A percentile compares a stretch with the other conserved stretches of the same genome.
Evolutionary conservation across 2,329 filamentous ascomycete species (phyloP).

Genomic region (Ceratocystis albifundus): DNA sequence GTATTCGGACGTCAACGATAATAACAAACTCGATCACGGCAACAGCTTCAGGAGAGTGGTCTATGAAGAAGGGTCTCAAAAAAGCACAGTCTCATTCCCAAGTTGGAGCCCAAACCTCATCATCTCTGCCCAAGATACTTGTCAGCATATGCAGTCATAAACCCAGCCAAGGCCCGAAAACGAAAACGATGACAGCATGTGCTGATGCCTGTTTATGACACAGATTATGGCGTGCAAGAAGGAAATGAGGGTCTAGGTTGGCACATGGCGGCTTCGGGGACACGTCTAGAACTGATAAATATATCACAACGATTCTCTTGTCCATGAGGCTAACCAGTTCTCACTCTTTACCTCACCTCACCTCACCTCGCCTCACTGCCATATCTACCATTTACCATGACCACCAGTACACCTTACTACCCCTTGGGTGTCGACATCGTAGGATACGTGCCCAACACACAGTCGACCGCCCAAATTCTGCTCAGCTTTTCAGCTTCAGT

Average conservation of each 20-base stretch:
- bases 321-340: background rate
- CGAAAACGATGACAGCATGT: background rate
- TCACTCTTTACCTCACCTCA: background rate
- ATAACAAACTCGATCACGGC: background rate
- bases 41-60: no score
- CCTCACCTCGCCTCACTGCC: background rate
- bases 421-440: slow-evolving; percentile 51
- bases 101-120: no score
- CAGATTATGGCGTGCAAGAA: no score
- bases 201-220: no score
- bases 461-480: slow-evolving; percentile 47
- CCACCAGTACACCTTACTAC: slow-evolving; percentile 54
- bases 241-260: no score
- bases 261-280: background rate
- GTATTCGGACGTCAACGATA: background rate
- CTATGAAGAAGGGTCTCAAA: no score
- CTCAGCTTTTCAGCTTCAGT: slow-evolving; percentile 47
- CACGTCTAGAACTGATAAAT: background rate
- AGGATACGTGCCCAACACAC: slow-evolving; percentile 55
- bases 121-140: no score
- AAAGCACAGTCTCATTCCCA: background rate
- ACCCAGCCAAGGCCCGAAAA: background rate
- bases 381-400: background rate
- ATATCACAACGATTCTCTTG: background rate
- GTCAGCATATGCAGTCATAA: no score